A percentile compares a stretch with the other conserved stretches of the same genome.
Evolutionary conservation across 768 basidiomycete genomes (phyloP).

Genomic region (Bullera alba): DNA sequence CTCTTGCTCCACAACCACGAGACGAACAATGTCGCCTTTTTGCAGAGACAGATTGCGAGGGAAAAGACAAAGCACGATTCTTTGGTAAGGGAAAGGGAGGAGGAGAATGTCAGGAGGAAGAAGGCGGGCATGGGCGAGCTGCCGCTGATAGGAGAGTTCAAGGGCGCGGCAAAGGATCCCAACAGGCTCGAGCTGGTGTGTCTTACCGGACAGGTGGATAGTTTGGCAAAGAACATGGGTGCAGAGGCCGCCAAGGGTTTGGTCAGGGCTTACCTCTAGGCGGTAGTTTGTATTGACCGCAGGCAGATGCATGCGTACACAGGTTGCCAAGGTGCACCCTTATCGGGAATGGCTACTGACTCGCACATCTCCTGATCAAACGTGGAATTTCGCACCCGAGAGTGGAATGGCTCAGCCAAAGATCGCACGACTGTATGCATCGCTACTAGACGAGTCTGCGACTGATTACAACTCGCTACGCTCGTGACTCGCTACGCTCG

Average conservation of each 20-base stretch:
- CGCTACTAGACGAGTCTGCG: too few relatives aligned
- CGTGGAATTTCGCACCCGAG: too few relatives aligned
- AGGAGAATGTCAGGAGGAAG: slow-evolving; percentile 72
- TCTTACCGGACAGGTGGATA: slow-evolving; percentile 79
- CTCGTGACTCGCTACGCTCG: background rate
- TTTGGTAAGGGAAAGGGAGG: slow-evolving; percentile 74
- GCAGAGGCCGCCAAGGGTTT: slow-evolving; percentile 59
- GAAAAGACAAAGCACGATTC: slow-evolving; percentile 73
- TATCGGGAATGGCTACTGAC: too few relatives aligned
- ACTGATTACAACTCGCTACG: too few relatives aligned
- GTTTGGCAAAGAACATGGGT: slow-evolving; percentile 65
- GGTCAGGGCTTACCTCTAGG: slow-evolving; percentile 68
- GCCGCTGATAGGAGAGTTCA: slow-evolving; percentile 72
- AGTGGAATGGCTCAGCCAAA: too few relatives aligned
- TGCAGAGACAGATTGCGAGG: slow-evolving; percentile 76
- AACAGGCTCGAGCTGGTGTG: slow-evolving; percentile 80
- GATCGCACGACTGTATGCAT: too few relatives aligned
- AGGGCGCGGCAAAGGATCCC: slow-evolving; percentile 84
- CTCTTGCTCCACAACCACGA: slow-evolving; percentile 81
- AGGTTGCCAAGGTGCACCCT: too few relatives aligned
- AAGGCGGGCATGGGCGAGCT: slow-evolving; percentile 77
- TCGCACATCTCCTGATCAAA: too few relatives aligned
- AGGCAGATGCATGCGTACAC: background rate
- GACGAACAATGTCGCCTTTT: slow-evolving; percentile 84
- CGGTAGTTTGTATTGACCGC: background rate